Base-by-base conservation (phyloP, 768 basidiomycete genomes). In the Russula abietina region DNA sequence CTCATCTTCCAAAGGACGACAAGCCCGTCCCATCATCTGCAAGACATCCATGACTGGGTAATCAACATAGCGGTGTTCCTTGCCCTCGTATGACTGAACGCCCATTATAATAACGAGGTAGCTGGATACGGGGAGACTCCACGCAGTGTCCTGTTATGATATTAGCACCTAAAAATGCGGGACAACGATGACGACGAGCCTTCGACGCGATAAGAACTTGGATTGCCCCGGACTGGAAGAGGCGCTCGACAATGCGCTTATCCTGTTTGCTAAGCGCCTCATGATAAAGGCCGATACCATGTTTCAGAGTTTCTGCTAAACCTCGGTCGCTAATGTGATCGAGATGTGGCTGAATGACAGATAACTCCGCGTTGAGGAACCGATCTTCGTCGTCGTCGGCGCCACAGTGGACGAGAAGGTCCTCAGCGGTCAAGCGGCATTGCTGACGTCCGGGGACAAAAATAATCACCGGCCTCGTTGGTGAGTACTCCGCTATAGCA, bases 21-120 rank as follows among this genome's bases (percentile, higher is more conserved):
- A 98, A 0, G 97, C 97, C n/a, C 87, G 84, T 48, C 96, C 97
- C 87, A 98, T 96, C 96, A 99, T 98, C 72, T 98, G 97, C 1
- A 98, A 82, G 7, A 99, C 91, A 69, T 98, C 96, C 83, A 96
- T 96, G 62, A 99, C 93, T 4, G 96, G 94, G 71, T 98, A 98
- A 74, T 98, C 97, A 67, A 95, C 81, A 68, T 99, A 99, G 50
- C 97, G 90, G 71, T 98, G 97, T 70, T 99, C 97, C 74, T 93
- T 91, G 71, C 96, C 96, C 73, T 98, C 95, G 69, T 90, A 98
- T 62, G 75, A 88, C 71, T 99, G 97, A 0, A 98, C 94, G n/a
- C 96, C 96, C 95, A 98, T 98, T 69, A 99, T 93, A 72, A 99
- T 87, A 48, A 98, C 95, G 93, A 98, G 97, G 74, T 97, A 95